These are phyloP conservation scores for Chloranthus sessilifolius DNA, from an alignment of 164 flowering plant species.

Conservation along the genomic window DNA sequence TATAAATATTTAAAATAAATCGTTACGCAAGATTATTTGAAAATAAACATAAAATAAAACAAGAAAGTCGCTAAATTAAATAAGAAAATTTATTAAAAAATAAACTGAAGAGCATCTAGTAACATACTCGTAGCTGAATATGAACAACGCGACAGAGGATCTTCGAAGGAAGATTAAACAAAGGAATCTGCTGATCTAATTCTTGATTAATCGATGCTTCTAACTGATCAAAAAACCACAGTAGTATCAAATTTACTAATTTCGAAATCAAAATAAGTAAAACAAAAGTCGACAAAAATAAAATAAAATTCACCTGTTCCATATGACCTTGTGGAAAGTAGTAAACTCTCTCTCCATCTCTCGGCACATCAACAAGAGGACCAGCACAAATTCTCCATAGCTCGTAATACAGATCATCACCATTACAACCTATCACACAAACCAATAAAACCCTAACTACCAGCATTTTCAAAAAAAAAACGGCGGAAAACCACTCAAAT, in stretches of 20 bases:
- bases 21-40: not conserved
- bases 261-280: conserved; percentile 4
- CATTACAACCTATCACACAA: conserved; percentile 15
- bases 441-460: not conserved
- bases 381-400: conserved; percentile 92
- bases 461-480: no score
- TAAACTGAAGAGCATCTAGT: not conserved
- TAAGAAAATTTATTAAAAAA: conserved; percentile 1
- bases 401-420: conserved; percentile 53
- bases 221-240: conserved; percentile 37
- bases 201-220: conserved; percentile 84
- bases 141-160: conserved; percentile 73
- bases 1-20: no score
- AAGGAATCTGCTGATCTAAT: conserved; percentile 49
- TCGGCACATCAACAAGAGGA: conserved; percentile 82
- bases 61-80: no score
- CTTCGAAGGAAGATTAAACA: conserved; percentile 62
- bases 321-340: conserved; percentile 94
- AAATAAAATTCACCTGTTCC: conserved; percentile 62
- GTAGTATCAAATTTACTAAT: not conserved
- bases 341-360: conserved; percentile 50
- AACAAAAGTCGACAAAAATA: not conserved
- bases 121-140: conserved; percentile 42
- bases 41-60: not conserved
- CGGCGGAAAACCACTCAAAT: no score